Evolutionary conservation across 768 basidiomycete genomes (phyloP).

Genomic region (Holtermannia corniformis): DNA sequence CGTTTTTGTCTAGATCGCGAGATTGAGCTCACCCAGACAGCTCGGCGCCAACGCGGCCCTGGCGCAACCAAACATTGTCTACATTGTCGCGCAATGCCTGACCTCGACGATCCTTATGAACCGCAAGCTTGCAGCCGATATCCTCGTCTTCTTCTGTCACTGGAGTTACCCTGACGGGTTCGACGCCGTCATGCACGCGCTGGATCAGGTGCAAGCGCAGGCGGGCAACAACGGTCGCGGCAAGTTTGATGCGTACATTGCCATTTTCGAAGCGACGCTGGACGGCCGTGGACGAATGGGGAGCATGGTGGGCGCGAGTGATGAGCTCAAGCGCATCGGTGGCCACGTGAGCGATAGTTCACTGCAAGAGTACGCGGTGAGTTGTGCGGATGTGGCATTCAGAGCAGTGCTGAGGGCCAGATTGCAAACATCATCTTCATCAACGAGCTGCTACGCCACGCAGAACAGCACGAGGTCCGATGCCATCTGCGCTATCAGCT

Average conservation of each 20-base stretch:
- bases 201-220: slow-evolving; percentile 45
- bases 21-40: slow-evolving; percentile 43
- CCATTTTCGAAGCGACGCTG: slow-evolving; percentile 62
- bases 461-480: slow-evolving; percentile 11
- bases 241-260: slow-evolving; percentile 80
- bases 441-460: slow-evolving; percentile 52
- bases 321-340: slow-evolving; percentile 55
- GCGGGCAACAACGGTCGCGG: slow-evolving; percentile 16
- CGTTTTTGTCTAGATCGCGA: slow-evolving; percentile 2
- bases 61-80: slow-evolving; percentile 61
- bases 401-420: slow-evolving; percentile 41
- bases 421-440: slow-evolving; percentile 64
- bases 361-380: slow-evolving; percentile 76
- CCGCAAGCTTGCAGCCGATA: slow-evolving; percentile 66
- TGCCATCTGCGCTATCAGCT: slow-evolving; percentile 78
- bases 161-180: slow-evolving; percentile 50
- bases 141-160: slow-evolving; percentile 64
- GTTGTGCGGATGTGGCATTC: slow-evolving; percentile 45
- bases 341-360: slow-evolving; percentile 46
- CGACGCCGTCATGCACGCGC: slow-evolving; percentile 60
- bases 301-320: slow-evolving; percentile 86
- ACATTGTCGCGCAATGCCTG: slow-evolving; percentile 69
- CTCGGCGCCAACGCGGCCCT: slow-evolving; percentile 62
- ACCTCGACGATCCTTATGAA: slow-evolving; percentile 71
- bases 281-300: slow-evolving; percentile 89